Percentiles rank a stretch among this genome's conserved stretches.
Evolutionary conservation across 306 rosid species (phyloP).

Genomic region (Prunus persica): Prunus_persica_NCBIv2 NC_034010.1:25163501-25164000

Average conservation of each 20-base stretch:
- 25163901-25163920: slow-evolving; percentile 38
- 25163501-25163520: neutral
- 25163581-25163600: neutral
- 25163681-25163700: neutral
- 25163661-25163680: neutral
- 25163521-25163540: neutral
- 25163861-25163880: neutral
- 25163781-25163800: slow-evolving; percentile 70
- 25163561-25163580: neutral
- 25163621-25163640: neutral
- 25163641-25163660: neutral
- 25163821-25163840: neutral
- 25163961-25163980: slow-evolving; percentile 42
- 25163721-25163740: slow-evolving; percentile 25
- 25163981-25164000: slow-evolving; percentile 40
- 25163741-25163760: slow-evolving; percentile 58
- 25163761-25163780: slow-evolving; percentile 54
- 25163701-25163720: neutral
- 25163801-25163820: slow-evolving; percentile 28
- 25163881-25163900: neutral
- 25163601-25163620: neutral
- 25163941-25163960: slow-evolving; percentile 57
- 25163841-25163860: neutral
- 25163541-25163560: neutral
- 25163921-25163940: slow-evolving; percentile 59